Conservation (phyloP, 2,329 filamentous ascomycete genomes). For the Trichoderma asperellum region DNA sequence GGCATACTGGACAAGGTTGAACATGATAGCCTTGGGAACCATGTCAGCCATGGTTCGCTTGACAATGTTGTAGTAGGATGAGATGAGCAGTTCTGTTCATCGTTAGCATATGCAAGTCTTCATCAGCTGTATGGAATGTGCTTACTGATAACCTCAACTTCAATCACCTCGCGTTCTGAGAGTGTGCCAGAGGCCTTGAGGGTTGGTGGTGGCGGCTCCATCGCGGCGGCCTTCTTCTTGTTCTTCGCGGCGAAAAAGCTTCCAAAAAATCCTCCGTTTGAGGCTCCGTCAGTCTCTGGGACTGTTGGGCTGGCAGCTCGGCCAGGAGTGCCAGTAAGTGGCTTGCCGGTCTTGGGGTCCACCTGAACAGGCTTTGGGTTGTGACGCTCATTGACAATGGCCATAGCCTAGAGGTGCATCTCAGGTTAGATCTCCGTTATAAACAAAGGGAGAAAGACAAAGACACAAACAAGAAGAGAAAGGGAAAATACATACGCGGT, state of each 20-base stretch:
- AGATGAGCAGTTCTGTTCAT: conserved; percentile 81
- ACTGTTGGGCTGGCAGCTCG: conserved; percentile 78
- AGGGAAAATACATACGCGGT: conserved; percentile 62
- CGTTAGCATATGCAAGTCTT: conserved; percentile 28
- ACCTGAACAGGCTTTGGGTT: conserved; percentile 89
- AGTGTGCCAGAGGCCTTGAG: conserved; percentile 93
- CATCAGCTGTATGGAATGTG: conserved; percentile 35
- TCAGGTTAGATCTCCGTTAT: conserved; percentile 29
- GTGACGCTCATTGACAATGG: conserved; percentile 93
- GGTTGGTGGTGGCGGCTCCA: conserved; percentile 91
- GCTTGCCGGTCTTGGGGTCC: conserved; percentile 96
- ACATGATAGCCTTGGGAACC: conserved; percentile 99
- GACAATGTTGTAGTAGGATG: conserved; percentile 97
- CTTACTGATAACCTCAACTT: conserved; percentile 98
- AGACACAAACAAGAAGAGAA: background rate
- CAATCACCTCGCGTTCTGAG: conserved; percentile 90
- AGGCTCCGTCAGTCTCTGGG: conserved; percentile 51
- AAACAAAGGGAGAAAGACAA: background rate
- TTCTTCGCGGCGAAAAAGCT: conserved; percentile 99
- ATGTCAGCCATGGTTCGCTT: conserved; percentile 99
- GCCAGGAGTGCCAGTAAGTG: conserved; percentile 69
- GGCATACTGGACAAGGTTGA: conserved; percentile 90
- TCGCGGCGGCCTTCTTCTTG: conserved; percentile 99
- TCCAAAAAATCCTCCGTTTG: conserved; percentile 87
- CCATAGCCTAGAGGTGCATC: conserved; percentile 70